Conservation (phyloP, 139 green algal species). For the Penium margaritaceum region DNA sequence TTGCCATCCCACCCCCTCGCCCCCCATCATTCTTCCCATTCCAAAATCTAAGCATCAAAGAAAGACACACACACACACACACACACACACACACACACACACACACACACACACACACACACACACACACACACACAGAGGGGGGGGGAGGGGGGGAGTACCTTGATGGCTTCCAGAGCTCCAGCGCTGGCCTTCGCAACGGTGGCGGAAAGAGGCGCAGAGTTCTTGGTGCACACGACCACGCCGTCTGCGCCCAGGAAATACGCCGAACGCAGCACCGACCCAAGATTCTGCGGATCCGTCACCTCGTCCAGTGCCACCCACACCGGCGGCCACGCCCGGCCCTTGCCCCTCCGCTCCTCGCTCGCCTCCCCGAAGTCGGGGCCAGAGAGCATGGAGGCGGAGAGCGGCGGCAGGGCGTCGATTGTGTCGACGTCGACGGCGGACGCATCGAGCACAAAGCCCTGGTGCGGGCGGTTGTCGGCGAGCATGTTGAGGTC, state of each 20-base stretch:
- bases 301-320: slow-evolving; percentile 79
- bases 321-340: slow-evolving; percentile 64
- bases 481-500: slow-evolving; percentile 77
- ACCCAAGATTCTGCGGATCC: slow-evolving; percentile 80
- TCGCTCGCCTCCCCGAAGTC: no score
- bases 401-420: slow-evolving; percentile 43
- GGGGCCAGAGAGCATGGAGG: no score
- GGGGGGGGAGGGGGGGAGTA: no score
- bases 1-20: no score
- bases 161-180: slow-evolving; percentile 62
- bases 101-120: no score
- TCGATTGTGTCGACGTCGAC: slow-evolving; percentile 62
- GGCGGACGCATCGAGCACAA: slow-evolving; percentile 63
- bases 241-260: slow-evolving; percentile 78
- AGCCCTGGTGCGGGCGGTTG: slow-evolving; percentile 67
- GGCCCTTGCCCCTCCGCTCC: no score
- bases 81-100: no score
- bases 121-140: no score
- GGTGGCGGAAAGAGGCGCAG: slow-evolving; percentile 63
- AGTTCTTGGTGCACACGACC: slow-evolving; percentile 72
- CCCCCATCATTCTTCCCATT: no score
- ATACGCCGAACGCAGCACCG: slow-evolving; percentile 71
- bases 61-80: no score
- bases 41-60: no score
- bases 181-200: slow-evolving; percentile 83